A percentile compares a stretch with the other conserved stretches of the same genome.
phyloP scores from a whole-genome alignment of 352 stramenopile genomes.

The Globisporangium sylvaticum region DNA sequence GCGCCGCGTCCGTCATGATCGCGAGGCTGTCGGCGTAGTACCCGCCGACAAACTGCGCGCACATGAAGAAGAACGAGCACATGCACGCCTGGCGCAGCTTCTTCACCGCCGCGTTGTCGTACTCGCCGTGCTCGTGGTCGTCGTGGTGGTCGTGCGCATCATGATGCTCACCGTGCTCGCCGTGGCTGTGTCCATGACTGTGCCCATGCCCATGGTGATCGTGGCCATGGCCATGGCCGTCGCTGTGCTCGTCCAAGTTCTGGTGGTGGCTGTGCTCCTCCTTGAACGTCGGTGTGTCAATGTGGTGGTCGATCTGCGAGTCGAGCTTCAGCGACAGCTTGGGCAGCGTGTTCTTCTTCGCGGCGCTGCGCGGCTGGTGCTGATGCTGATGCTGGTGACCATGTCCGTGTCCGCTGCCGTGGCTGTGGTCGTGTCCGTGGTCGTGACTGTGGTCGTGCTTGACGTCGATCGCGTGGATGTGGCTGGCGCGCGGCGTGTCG shows the following conservation, averaged over 20 bases:
- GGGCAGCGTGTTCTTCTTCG: conserved; percentile 16
- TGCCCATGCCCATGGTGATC: conserved; percentile 43
- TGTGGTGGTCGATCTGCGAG: conserved; percentile 15
- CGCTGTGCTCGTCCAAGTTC: conserved; percentile 12
- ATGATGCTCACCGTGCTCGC: conserved; percentile 19
- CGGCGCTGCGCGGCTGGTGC: neutral
- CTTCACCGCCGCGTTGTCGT: conserved; percentile 43
- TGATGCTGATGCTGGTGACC: neutral
- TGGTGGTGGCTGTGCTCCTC: conserved; percentile 25
- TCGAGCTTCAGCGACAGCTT: conserved; percentile 18
- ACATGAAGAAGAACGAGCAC: conserved; percentile 93
- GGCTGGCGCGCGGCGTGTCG: conserved; percentile 14
- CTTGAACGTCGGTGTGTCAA: conserved; percentile 18
- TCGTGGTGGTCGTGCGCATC: conserved; percentile 8
- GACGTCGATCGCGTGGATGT: conserved; percentile 6
- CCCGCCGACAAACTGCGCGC: conserved; percentile 93
- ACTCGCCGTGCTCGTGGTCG: conserved; percentile 12
- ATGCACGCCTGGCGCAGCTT: conserved; percentile 72
- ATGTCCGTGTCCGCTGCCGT: neutral
- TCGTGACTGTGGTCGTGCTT: neutral
- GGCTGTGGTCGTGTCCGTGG: neutral
- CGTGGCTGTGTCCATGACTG: conserved; percentile 33
- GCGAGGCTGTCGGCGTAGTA: conserved; percentile 93
- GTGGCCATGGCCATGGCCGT: conserved; percentile 28
- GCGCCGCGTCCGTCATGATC: conserved; percentile 91